Evolutionary conservation across 768 basidiomycete species (phyloP), one percentile per base, ranked within the genome.

Genomic region (Gyrodon lividus): DNA sequence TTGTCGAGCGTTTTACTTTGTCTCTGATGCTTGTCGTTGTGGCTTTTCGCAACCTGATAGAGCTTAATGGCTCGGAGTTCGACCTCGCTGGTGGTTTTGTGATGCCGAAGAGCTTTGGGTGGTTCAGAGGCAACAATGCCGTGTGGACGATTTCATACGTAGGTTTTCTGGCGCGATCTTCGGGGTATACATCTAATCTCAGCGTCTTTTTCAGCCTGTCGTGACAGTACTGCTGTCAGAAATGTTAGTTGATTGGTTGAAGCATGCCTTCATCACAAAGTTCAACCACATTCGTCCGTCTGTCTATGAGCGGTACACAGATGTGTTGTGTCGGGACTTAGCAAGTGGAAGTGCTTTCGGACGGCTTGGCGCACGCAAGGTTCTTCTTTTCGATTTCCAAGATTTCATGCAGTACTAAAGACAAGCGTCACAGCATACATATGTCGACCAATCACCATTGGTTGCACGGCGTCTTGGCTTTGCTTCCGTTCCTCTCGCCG

Each of bases 251-350:
- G 97, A 99, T 67, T 99, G 96, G 96, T 77, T 98, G 45, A 99
- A 99, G 68, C 97, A 99, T 63, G 96, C 95, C 9, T 99, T 98
- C 72, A 98, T 99, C 61, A 96, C 95, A 45, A 99, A 99, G 69
- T 98, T 98, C 75, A 99, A 99, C 60, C 96, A 98, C 62, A 95
- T 99, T 42, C 84, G 95, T 0, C 92, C 94, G 0, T 89, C 87
- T 0, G 92, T 98, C 2, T 99, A 98, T 59, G 93, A 93, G 56
- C 81, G 96, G 14, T 99, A 92, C 67, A 90, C 87, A 3, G 97
- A 99, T 60, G 92, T 99, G 1, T 78, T 99, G 1, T 98, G 95
- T 63, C 87, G 89, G 34, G 97, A 99, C 66, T 78, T 99, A 14
- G 80, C 94, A 6, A 87, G 87, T 55, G 87, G 82, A 44, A 87